phyloP scores from a whole-genome alignment of 148 eudicot species.

The Drosera capensis region DNA sequence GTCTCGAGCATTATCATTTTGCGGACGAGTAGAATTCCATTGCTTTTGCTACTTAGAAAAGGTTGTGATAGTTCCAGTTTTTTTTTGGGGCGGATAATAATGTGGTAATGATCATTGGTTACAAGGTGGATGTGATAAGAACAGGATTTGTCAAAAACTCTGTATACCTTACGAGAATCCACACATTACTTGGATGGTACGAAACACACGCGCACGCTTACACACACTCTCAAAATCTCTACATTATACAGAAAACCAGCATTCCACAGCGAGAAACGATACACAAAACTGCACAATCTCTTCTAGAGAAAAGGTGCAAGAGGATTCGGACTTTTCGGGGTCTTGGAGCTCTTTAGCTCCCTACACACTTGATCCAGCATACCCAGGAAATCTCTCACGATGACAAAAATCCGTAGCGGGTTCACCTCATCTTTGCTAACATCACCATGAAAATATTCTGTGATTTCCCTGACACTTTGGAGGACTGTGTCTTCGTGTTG shows the following conservation, averaged over 20 bases:
- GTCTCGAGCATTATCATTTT: too few relatives aligned
- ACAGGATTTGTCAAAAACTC: too few relatives aligned
- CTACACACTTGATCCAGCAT: slow-evolving; percentile 90
- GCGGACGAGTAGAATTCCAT: too few relatives aligned
- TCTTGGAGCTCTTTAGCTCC: slow-evolving; percentile 56
- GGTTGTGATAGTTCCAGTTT: too few relatives aligned
- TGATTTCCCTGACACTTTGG: slow-evolving; percentile 44
- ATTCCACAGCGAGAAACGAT: slow-evolving; percentile 2
- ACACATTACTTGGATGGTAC: too few relatives aligned
- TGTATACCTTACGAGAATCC: too few relatives aligned
- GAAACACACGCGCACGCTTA: too few relatives aligned
- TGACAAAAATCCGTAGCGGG: slow-evolving; percentile 70
- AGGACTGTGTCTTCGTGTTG: slow-evolving; percentile 61
- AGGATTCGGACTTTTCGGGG: slow-evolving; percentile 43
- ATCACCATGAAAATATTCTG: slow-evolving; percentile 87
- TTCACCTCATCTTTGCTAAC: slow-evolving; percentile 73
- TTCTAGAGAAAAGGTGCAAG: slow-evolving; percentile 59
- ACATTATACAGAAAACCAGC: neutral
- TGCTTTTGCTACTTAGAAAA: too few relatives aligned
- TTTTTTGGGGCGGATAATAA: too few relatives aligned
- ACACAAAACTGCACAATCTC: slow-evolving; percentile 7
- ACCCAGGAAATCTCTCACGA: slow-evolving; percentile 77
- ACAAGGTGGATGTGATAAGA: too few relatives aligned
- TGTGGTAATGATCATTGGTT: too few relatives aligned
- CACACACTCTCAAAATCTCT: neutral